Evolutionary conservation across 441 rosid genomes (phyloP).

Genomic region (Bruguiera hainesii): DNA sequence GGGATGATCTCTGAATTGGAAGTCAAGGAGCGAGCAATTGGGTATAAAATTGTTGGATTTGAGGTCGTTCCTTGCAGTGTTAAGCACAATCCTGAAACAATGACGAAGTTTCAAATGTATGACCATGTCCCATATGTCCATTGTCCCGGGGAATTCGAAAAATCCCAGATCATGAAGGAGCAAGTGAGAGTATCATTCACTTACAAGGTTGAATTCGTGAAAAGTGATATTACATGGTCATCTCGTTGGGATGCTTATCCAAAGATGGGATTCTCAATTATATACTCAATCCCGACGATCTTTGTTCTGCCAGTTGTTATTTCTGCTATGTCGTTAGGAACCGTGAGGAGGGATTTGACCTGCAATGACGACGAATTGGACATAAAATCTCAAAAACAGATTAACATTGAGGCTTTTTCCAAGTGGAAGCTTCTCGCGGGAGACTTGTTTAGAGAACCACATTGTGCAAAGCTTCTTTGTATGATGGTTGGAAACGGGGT

Average conservation of each 20-base stretch:
- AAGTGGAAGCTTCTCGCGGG: constrained; percentile 98
- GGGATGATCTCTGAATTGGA: constrained; percentile 79
- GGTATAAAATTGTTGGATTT: constrained; percentile 87
- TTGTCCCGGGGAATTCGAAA: constrained; percentile 76
- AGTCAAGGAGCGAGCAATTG: constrained; percentile 54
- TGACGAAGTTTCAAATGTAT: constrained; percentile 64
- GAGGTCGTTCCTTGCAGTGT: constrained; percentile 94
- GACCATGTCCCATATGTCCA: constrained; percentile 49
- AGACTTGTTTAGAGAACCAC: constrained; percentile 90
- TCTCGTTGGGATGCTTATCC: constrained; percentile 96
- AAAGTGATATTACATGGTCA: constrained; percentile 81
- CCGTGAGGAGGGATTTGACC: constrained; percentile 89
- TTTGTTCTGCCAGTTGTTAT: constrained; percentile 85
- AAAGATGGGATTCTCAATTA: constrained; percentile 79
- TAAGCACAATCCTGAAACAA: constrained; percentile 48
- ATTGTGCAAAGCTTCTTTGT: constrained; percentile 65
- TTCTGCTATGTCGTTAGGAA: constrained; percentile 80
- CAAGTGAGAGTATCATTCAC: constrained; percentile 77
- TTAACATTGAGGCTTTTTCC: constrained; percentile 83
- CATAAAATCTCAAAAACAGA: constrained; percentile 93
- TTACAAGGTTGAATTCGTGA: constrained; percentile 85
- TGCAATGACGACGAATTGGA: constrained; percentile 77
- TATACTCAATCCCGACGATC: constrained; percentile 91
- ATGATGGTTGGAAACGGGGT: constrained; percentile 90
- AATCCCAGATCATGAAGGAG: constrained; percentile 84